Base-by-base conservation (phyloP, 1,284 basidiomycete genomes). In the Exsudoporus floridanus region DNA sequence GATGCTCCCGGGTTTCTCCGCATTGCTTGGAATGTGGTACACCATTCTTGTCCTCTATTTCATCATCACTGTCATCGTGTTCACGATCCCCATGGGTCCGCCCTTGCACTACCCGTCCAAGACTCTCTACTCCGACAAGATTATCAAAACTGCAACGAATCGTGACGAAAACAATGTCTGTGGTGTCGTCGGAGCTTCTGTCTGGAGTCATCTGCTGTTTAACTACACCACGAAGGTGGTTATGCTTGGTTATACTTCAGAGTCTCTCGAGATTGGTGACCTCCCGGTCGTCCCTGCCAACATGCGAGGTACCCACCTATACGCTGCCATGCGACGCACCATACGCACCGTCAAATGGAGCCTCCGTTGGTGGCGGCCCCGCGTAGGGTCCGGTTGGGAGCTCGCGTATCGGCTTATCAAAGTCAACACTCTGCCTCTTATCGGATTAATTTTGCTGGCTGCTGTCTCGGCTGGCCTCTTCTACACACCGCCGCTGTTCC, bases 171-270 rank as follows among this genome's bases (percentile, higher is more conserved):
- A 84, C 58, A 91, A 91, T 56, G 88, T 90, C 13, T 83, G 79
- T 48, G 86, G 86, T 3, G 56, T 79, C 27, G 73, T 78, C 44
- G 75, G 81, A 75, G 60, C 48, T 65, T 71, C 52, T 7, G 59
- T 57, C n/a, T 58, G 61, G 49, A 42, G 34, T 33, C 57, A 53
- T 50, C 34, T 70, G 5, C 68, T 92, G 10, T 95, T 94, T 71
- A 84, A 83, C 13, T 94, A 92, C 67, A 90, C 88, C 25, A 91
- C 88, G 1, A 85, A 86, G 57, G 89, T 94, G 7, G 83, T 94
- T 52, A 84, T 85, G 80, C 83, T 91, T 40, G 91, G 91, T 5
- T 84, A 91, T 67, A 77, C 76, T 8, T 76, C 86, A 4, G 77
- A 81, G 53, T 86, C 82, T 50, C 79, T 94, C 52, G 90, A 94